Base-by-base conservation (phyloP, 1,284 basidiomycete species). In the Sporisorium reilianum region DNA sequence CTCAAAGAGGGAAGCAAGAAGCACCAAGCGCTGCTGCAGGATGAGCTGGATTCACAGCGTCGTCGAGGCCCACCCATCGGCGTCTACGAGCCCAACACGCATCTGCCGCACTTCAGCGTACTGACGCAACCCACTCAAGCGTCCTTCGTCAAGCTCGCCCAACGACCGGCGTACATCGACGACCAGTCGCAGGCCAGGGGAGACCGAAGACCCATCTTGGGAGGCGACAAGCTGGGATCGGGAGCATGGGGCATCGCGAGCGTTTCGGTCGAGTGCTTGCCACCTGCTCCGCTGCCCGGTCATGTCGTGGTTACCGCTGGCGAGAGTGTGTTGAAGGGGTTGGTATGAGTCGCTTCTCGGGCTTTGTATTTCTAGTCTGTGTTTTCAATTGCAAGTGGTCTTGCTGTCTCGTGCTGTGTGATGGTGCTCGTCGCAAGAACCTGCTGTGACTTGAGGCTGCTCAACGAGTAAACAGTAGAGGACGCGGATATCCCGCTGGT, bases 41-140 rank as follows among this genome's bases (percentile, higher is more conserved):
- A 62, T 38, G 52, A 42, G 5, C 55, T 51, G n/a, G 61, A 65
- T 12, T 34, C 63, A 18, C 64, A 70, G 46, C 72, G 71, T 36
- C 69, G 55, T n/a, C 55, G 54, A 18, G 69, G 70, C n/a, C 79
- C 80, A 12, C 81, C 82, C 5, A 48, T 84, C 11, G 83, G 82
- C 41, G 57, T 84, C 20, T 84, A 80, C 64, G 83, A 84, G 44
- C 83, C 83, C 26, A 65, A 77, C 30, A 84, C 83, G 22, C 75
- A 82, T 57, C 51, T 71, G 18, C 64, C 78, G 25, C 81, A 83
- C 53, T 72, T 80, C 38, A 62, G 70, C 20, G 34, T 60, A 1
- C 45, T 64, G 46, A 80, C 80, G 2, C 82, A 84, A 66, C 80
- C 82, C 1, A 62, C 54, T 1, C 62, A 62, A 26, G 80, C 81